Evolutionary conservation across 2,329 filamentous ascomycete species (phyloP).

Genomic region (Thelonectria rubi): DNA sequence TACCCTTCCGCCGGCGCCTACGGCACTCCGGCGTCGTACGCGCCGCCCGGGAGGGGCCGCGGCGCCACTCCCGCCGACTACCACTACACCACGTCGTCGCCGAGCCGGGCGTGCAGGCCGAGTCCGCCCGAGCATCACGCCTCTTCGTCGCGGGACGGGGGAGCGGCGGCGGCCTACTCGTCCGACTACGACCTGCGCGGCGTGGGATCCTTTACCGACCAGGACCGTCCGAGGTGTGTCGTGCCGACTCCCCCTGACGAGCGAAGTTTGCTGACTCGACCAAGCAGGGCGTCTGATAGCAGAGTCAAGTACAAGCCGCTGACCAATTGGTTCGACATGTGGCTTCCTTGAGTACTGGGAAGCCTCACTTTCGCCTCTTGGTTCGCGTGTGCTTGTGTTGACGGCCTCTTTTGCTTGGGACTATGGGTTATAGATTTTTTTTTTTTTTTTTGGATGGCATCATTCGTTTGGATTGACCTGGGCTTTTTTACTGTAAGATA

Average conservation of each 20-base stretch:
- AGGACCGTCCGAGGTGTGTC: constrained; percentile 19
- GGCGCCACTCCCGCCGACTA: constrained; percentile 21
- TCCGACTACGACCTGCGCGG: constrained; percentile 38
- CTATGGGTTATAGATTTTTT: not conserved
- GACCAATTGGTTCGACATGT: constrained; percentile 42
- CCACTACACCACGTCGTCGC: constrained; percentile 26
- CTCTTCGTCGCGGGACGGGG: constrained; percentile 28
- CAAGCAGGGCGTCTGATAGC: constrained; percentile 17
- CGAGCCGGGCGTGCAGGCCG: constrained; percentile 11
- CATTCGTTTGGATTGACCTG: not conserved
- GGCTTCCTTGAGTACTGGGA: constrained; percentile 36
- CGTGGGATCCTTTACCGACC: constrained; percentile 35
- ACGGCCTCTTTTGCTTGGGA: not conserved
- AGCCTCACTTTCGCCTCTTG: not conserved
- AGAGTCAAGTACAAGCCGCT: constrained; percentile 43
- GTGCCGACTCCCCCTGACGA: too few relatives aligned
- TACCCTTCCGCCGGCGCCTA: too few relatives aligned
- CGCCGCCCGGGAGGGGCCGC: too few relatives aligned
- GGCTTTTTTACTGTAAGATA: not conserved
- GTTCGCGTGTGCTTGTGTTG: too few relatives aligned
- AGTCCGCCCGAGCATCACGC: constrained; percentile 4
- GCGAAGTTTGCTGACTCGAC: not conserved
- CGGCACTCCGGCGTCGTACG: too few relatives aligned
- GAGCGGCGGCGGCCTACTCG: constrained; percentile 15
- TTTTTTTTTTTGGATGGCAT: constrained; percentile 1